Evolutionary conservation across 2,329 filamentous ascomycete genomes (phyloP).

Genomic region (Sphaerulina populicola): DNA sequence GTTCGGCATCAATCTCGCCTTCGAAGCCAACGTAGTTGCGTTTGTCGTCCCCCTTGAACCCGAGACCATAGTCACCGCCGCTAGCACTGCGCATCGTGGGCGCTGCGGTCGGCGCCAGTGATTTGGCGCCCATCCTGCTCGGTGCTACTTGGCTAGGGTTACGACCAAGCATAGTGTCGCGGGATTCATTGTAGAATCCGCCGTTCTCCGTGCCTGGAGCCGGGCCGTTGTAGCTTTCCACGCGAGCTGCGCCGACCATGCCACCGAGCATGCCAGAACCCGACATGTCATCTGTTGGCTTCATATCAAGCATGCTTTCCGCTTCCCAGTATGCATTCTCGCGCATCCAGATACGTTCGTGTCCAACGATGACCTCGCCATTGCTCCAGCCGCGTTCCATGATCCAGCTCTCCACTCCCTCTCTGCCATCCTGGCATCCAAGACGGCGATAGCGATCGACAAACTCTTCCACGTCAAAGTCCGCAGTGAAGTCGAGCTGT

Average conservation of each 20-base stretch:
- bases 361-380: slow-evolving; percentile 84
- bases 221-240: slow-evolving; percentile 62
- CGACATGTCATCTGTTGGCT: slow-evolving; percentile 48
- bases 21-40: slow-evolving; percentile 65
- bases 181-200: slow-evolving; percentile 43
- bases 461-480: slow-evolving; percentile 93
- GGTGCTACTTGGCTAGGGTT: slow-evolving; percentile 41
- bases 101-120: slow-evolving; percentile 51
- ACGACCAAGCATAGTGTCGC: slow-evolving; percentile 56
- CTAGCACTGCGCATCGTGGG: slow-evolving; percentile 44
- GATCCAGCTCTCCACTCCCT: slow-evolving; percentile 90
- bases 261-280: slow-evolving; percentile 39
- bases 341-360: slow-evolving; percentile 90
- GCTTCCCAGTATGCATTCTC: slow-evolving; percentile 96
- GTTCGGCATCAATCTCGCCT: slow-evolving; percentile 65
- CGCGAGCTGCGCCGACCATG: slow-evolving; percentile 49
- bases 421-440: slow-evolving; percentile 80
- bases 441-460: slow-evolving; percentile 69
- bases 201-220: slow-evolving; percentile 35
- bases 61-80: slow-evolving; percentile 80
- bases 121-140: slow-evolving; percentile 35
- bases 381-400: slow-evolving; percentile 97
- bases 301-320: slow-evolving; percentile 88
- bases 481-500: slow-evolving; percentile 87
- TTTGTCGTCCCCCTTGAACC: slow-evolving; percentile 71